These are phyloP conservation scores for Ganoderma boninense DNA, from an alignment of 1,284 basidiomycete species.

Conservation along the genomic window DNA sequence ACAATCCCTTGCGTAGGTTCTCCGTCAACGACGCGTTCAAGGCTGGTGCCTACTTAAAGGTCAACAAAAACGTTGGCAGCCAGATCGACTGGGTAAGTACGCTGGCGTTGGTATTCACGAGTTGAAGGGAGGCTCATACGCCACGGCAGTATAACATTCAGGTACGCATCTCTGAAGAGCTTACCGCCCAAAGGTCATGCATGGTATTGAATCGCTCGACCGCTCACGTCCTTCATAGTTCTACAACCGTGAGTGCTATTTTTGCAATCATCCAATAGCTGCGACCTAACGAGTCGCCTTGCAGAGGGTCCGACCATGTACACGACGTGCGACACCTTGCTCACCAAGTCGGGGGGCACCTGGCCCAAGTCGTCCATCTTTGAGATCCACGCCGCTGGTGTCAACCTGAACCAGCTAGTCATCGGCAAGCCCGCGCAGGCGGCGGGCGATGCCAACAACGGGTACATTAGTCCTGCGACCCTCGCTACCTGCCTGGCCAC, in stretches of 20 bases:
- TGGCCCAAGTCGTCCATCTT: conserved; percentile 65
- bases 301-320: conserved; percentile 65
- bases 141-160: conserved; percentile 54
- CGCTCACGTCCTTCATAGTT: conserved; percentile 48
- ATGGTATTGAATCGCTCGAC: neutral
- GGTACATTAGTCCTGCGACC: conserved; percentile 60
- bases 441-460: conserved; percentile 60
- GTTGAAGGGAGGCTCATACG: neutral
- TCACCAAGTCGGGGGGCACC: conserved; percentile 57
- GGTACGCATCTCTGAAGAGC: conserved; percentile 34
- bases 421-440: conserved; percentile 70
- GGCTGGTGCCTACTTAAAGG: conserved; percentile 67
- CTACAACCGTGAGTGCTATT: conserved; percentile 62
- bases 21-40: conserved; percentile 53
- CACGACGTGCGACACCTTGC: conserved; percentile 61
- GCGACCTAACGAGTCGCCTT: neutral
- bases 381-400: conserved; percentile 65
- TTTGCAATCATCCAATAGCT: neutral
- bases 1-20: conserved; percentile 49
- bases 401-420: conserved; percentile 57
- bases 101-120: neutral
- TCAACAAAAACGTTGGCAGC: conserved; percentile 61
- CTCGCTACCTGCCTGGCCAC: conserved; percentile 63
- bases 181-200: neutral
- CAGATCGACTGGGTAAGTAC: conserved; percentile 48